Base-by-base conservation (phyloP, 768 basidiomycete genomes). In the Steccherinum ochraceum region DNA sequence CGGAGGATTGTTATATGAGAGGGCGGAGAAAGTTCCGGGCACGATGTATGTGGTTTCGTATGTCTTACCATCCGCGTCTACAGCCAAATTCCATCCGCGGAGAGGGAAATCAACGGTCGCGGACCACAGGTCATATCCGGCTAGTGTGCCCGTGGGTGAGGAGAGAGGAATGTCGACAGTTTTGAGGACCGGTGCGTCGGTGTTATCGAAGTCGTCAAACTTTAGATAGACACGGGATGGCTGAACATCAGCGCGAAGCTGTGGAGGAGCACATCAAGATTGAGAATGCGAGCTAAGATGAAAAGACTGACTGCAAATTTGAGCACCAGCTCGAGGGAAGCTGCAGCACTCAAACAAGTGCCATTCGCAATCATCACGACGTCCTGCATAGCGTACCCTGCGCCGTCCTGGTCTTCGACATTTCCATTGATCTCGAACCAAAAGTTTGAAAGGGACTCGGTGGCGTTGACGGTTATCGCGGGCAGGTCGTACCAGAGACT, bases 351-450 rank as follows among this genome's bases (percentile, higher is more conserved):
- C 21, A 26, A 16, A 25, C 46, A 46, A 7, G 46, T 12, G 12
- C 23, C 18, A 25, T 21, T 25, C 3, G 46, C 4, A 26, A 24
- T 18, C 46, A 46, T 27, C 23, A 46, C 16, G 16, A 25, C 19
- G 25, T 46, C 46, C 24, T 21, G 24, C 24, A 46, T n/a, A 16
- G 46, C 24, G 46, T 24, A 46, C 12, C 46, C 46, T 4, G 3
- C 24, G 12, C 46, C 46, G 18, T 19, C 46, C n/a, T 46, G 46
- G 25, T 46, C 46, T 26, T 46, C 25, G 46, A 16, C 25, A 5
- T 25, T 25, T 52, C 76, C 74, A 52, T 77, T 67, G 5, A 77
- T 70, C 24, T 68, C 63, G 59, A 78, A 78, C 74, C 74, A 77
- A 59, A 77, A 77, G 25, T 70, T 72, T 25, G 73, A 68, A 47